Evolutionary conservation across 2,329 filamentous ascomycete species (phyloP), one percentile per base, ranked within the genome.

Genomic region (Microcyclosporella mali): DNA sequence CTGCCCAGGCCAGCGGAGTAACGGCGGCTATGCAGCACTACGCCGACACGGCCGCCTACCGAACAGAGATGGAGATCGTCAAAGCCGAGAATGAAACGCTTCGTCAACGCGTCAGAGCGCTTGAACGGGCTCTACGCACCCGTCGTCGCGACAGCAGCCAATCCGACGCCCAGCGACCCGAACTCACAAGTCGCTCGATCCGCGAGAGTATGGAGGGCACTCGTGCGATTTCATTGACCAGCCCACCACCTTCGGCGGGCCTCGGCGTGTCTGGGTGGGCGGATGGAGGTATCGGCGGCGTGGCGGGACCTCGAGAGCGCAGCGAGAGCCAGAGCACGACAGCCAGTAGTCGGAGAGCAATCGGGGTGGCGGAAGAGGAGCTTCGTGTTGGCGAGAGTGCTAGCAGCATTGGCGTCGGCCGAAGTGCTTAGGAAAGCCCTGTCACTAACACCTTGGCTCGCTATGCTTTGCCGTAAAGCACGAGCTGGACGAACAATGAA

Each of bases 11-110:
- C 12, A 40, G 37, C 17, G 45, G 38, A 34, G 40, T 55, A 21
- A 39, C 53, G 21, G 33, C 48, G 15, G 53, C 56, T 8, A 56
- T 56, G 37, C 55, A 57, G 29, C 51, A 56, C 47, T 55, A 56
- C 38, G 60, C 67, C 28, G 70, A 72, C 49, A 64, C 68, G 2
- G 64, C 68, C 34, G 59, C 65, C 35, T 68, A 70, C 34, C 60
- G 64, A 31, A 62, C 63, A 7, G 71, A 73, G 56, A 57, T 73
- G 41, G 71, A 73, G 48, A 66, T 68, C 39, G 70, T 70, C 28
- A 73, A 73, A 60, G 59, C 59, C 33, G 71, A 74, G 58, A 74
- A 74, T 56, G 71, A 73, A 36, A 49, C 55, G 29, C 53, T 74
- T 45, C 68, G 70, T 49, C 65, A 68, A 50, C 63, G 69, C 41